Evolutionary conservation across 257 asterid species (phyloP), one percentile per base, ranked within the genome.

Genomic region (Rauvolfia tetraphylla): DNA sequence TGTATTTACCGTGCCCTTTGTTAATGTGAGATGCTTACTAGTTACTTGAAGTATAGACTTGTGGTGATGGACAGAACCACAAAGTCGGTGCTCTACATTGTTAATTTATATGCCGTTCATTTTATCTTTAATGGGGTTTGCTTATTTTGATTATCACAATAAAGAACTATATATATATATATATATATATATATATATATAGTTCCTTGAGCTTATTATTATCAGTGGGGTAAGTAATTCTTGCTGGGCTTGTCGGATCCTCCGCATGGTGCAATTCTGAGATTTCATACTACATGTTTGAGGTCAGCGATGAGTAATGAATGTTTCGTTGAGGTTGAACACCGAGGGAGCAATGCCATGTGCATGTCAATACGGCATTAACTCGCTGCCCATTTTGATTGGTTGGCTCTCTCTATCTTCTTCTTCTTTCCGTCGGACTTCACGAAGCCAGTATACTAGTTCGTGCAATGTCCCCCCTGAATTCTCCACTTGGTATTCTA

Each of bases 1-100:
- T 86, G 81, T 80, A 61, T 23, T 23, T 76, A 76, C 78, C 68
- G 73, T 29, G 31, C 4, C 22, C 12, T 46, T 13, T n/a, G n/a
- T n/a, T n/a, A n/a, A n/a, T n/a, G n/a, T n/a, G n/a, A n/a, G n/a
- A n/a, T n/a, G n/a, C n/a, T n/a, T n/a, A n/a, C n/a, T n/a, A n/a
- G n/a, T n/a, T n/a, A n/a, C n/a, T n/a, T n/a, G n/a, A n/a, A n/a
- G n/a, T n/a, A n/a, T n/a, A n/a, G n/a, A n/a, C n/a, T n/a, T n/a
- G 39, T 63, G 63, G n/a, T 48, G 29, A 77, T 69, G 62, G 70
- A 42, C 71, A 42, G 61, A 41, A 33, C 46, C 76, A 72, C 53
- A 71, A 31, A 31, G 33, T 53, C 53, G 65, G 48, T 34, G 49
- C 65, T 67, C 53, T 18, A 13, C 6, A 3, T 15, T 36, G 48